A percentile compares a stretch with the other conserved stretches of the same genome.
Evolutionary conservation across 1,284 basidiomycete genomes (phyloP).

Genomic region (Ustilago nuda): DNA sequence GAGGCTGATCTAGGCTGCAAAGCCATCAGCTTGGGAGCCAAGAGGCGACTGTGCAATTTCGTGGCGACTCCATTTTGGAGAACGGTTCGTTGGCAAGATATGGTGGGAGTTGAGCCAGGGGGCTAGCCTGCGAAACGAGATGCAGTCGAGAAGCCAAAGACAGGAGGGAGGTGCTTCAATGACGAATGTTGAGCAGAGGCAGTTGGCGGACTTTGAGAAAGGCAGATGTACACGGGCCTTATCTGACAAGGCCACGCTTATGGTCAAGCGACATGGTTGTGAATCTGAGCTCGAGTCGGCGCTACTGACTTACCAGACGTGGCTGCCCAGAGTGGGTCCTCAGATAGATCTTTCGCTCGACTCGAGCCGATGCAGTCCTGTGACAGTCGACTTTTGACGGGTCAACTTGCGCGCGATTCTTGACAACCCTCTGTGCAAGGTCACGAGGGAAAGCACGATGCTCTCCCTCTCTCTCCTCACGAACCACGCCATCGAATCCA

Average conservation of each 20-base stretch:
- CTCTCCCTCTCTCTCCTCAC: neutral
- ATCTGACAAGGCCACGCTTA: neutral
- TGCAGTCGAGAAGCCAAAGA: too few species aligned
- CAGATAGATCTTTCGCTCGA: too few species aligned
- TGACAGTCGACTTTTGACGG: neutral
- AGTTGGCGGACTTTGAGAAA: conserved; percentile 1
- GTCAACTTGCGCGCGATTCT: conserved; percentile 3
- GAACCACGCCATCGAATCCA: neutral
- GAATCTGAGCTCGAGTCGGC: neutral
- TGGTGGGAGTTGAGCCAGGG: too few species aligned
- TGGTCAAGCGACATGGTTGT: neutral
- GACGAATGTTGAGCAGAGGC: too few species aligned
- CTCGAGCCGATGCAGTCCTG: too few species aligned
- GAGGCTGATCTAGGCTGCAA: too few species aligned
- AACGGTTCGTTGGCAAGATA: too few species aligned
- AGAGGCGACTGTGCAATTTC: too few species aligned
- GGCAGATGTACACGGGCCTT: neutral
- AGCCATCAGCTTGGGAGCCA: too few species aligned
- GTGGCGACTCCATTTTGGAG: too few species aligned
- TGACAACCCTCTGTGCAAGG: conserved; percentile 8
- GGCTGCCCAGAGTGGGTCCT: neutral
- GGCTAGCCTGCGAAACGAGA: too few species aligned
- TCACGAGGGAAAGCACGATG: conserved; percentile 12
- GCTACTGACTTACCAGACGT: neutral
- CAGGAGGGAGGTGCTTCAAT: too few species aligned